Base-by-base conservation (phyloP, 768 basidiomycete species). In the Hirschioporus abietinus region DNA sequence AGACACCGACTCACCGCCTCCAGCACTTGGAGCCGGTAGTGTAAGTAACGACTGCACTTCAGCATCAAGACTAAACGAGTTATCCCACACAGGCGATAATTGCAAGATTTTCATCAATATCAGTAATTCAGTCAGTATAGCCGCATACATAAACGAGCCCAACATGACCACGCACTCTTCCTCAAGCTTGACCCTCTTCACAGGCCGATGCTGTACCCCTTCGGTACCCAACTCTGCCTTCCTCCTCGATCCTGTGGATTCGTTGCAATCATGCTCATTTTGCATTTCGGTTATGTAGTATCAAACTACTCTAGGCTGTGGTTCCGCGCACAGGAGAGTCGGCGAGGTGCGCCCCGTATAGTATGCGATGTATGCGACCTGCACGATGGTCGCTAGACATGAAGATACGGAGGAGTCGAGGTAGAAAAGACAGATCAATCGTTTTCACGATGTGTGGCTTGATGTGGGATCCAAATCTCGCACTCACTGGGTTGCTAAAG, bases 121-220 rank as follows among this genome's bases (percentile, higher is more conserved):
- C 42, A 15, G 42, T 52, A 20, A 52, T 52, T 10, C 12, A 52
- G 42, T 30, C 30, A 30, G 30, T 30, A 17, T 12, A 18, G 24
- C n/a, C 17, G 30, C 60, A 61, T 34, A 34, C 25, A 61, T 61
- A 25, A 61, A 61, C 60, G 20, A 23, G 23, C 12, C 15, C 12
- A 52, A 10, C 42, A 52, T 20, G 20, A 10, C 30, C 23, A 61
- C 60, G 24, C 60, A 61, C 60, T 25, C 30, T 61, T 61, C 17
- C 60, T 61, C 60, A 24, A 61, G 25, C 60, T 61, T 61, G 12
- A 61, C 30, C 60, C 60, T 61, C 60, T 61, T 61, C 60, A 23
- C 3, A 17, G 18, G 60, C 25, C 25, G 60, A 15, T 7, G 25
- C 17, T 61, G 25, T 15, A 4, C 60, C 15, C 60, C 60, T 15